Base-by-base conservation (phyloP, 345 rosid genomes). In the Arabidopsis suecica region DNA sequence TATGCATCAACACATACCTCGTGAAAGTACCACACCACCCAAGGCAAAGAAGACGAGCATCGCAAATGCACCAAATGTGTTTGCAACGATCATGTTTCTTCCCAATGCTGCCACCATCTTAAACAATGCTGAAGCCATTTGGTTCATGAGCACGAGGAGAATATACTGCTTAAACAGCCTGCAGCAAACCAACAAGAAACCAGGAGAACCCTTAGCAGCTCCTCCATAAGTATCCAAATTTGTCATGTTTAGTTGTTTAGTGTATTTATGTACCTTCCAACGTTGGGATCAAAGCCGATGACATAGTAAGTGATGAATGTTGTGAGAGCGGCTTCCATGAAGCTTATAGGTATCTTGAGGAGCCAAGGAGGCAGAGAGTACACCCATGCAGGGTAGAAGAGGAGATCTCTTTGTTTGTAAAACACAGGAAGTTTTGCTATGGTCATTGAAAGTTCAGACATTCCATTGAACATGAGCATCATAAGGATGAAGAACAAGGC, bases 351-450 rank as follows among this genome's bases (percentile, higher is more conserved):
- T 57, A 88, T 86, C 79, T 91, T 86, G 44, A 91, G 83, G 65
- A 93, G 84, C 97, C 98, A 93, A 38, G 89, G 34, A 6, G 98
- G 97, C 47, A 93, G 65, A 75, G 93, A 82, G 80, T 85, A 91
- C 3, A 87, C 84, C 98, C 97, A 91, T 3, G 96, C 42, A 40
- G 98, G 97, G 80, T 73, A 91, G 85, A 91, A 93, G 18, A 81
- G 78, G 12, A 86, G 82, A 60, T 88, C 93, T 69, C 96, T 81
- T 81, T 91, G 96, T 79, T 91, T 93, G 88, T 84, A 93, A 65
- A 93, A 91, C 58, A 91, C 88, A 10, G 96, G 92, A 80, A 93
- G 98, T 78, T 85, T 93, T 34, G 79, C 83, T 42, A 93, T 84
- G 53, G 96, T 86, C 90, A 93, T 84, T 44, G 93, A 83, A 34